A percentile compares a stretch with the other conserved stretches of the same genome.
Conservation (phyloP, 2,329 filamentous ascomycete genomes). For the Herpotrichia juniperi region DNA sequence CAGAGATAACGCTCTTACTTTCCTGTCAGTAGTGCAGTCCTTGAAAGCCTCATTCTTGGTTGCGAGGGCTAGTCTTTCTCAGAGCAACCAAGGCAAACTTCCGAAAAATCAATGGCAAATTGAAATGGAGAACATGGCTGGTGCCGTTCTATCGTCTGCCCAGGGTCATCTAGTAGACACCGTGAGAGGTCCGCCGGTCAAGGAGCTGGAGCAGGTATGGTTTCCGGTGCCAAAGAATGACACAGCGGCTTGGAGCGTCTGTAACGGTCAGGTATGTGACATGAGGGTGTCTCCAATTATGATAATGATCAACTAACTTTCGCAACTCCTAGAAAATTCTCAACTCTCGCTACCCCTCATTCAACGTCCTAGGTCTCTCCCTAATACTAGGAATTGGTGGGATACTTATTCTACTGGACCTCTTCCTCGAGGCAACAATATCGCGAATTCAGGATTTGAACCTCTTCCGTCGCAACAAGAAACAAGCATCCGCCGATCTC, state of each 20-base stretch:
- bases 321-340: constrained; percentile 4
- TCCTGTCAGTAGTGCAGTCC: too few relatives aligned
- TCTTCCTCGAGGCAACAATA: neutral
- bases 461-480: too few relatives aligned
- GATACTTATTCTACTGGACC: neutral
- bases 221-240: neutral
- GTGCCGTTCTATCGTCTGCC: constrained; percentile 4
- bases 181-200: constrained; percentile 1
- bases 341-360: constrained; percentile 3
- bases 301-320: neutral
- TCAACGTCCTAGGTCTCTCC: constrained; percentile 1
- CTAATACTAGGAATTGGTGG: constrained; percentile 2
- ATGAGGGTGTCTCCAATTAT: neutral
- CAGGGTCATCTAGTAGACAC: constrained; percentile 11
- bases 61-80: constrained; percentile 2
- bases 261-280: constrained; percentile 1
- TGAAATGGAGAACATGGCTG: constrained; percentile 14
- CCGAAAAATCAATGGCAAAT: constrained; percentile 18
- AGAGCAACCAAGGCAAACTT: constrained; percentile 1
- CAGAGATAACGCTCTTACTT: too few relatives aligned
- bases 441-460: too few relatives aligned
- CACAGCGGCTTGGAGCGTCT: neutral
- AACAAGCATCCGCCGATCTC: too few relatives aligned
- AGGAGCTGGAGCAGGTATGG: neutral
- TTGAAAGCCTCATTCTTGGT: neutral